These are phyloP conservation scores for Seminavis robusta DNA, from an alignment of 108 stramenopile genomes.

Conservation along the genomic window DNA sequence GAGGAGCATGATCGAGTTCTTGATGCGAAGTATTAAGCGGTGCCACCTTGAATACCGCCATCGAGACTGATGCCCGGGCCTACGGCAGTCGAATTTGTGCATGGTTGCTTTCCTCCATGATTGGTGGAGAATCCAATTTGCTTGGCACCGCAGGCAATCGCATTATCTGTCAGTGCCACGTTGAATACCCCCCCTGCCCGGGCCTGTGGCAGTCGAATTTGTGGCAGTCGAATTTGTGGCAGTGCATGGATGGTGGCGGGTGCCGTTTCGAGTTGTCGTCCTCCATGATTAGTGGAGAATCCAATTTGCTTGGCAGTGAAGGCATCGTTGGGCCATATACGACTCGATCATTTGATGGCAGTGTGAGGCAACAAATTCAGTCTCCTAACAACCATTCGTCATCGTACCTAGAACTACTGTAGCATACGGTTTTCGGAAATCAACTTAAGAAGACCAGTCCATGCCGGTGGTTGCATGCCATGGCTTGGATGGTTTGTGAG, in stretches of 20 bases:
- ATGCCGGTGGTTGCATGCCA: constrained; percentile 63
- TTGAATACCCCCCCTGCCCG: constrained; percentile 81
- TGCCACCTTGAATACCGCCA: constrained; percentile 61
- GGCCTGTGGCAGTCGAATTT: constrained; percentile 75
- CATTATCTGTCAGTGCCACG: constrained; percentile 92
- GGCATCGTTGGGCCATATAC: constrained; percentile 87
- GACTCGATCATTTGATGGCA: constrained; percentile 93
- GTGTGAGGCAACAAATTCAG: constrained; percentile 58
- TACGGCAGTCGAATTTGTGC: constrained; percentile 89
- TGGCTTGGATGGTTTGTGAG: constrained; percentile 57
- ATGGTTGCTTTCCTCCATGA: constrained; percentile 93
- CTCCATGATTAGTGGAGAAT: constrained; percentile 92
- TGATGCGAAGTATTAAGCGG: constrained; percentile 61
- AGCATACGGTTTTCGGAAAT: constrained; percentile 63
- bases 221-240: constrained; percentile 82
- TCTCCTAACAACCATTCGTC: constrained; percentile 90
- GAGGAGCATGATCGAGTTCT: constrained; percentile 74
- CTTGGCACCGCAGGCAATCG: constrained; percentile 85
- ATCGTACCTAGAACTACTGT: constrained; percentile 87
- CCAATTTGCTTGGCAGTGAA: constrained; percentile 65
- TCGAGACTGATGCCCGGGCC: constrained; percentile 82
- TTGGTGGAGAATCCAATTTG: constrained; percentile 90
- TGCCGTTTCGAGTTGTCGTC: constrained; percentile 90
- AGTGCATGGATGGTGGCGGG: constrained; percentile 88
- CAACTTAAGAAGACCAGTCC: constrained; percentile 77